A percentile compares a stretch with the other conserved stretches of the same genome.
Evolutionary conservation across 208 protist species (phyloP).

Genomic region (Trypanosoma caninum): DNA sequence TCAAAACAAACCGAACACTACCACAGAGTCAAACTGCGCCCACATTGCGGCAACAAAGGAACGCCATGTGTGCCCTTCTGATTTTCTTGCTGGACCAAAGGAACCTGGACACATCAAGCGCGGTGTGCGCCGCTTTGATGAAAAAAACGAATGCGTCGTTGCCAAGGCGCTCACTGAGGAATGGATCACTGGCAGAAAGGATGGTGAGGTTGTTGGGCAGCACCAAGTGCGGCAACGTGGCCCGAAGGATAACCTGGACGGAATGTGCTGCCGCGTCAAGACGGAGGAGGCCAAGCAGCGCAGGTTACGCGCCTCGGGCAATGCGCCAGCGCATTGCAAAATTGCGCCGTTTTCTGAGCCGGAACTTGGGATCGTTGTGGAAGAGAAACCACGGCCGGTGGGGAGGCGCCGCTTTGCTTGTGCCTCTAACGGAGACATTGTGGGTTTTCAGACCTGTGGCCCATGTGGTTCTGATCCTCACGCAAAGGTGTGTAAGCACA

Average conservation of each 20-base stretch:
- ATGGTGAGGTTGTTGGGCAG: slow-evolving; percentile 3
- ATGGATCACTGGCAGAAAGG: slow-evolving; percentile 45
- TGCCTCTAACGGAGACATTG: slow-evolving; percentile 6
- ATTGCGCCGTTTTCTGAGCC: slow-evolving; percentile 38
- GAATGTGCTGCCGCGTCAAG: slow-evolving; percentile 17
- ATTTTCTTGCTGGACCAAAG: slow-evolving; percentile 66
- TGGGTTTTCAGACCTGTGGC: not conserved
- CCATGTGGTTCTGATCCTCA: not conserved
- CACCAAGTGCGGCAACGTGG: slow-evolving; percentile 6
- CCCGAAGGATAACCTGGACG: slow-evolving; percentile 24
- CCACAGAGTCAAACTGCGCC: not conserved
- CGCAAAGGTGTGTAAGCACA: not conserved
- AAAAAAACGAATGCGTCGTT: slow-evolving; percentile 47
- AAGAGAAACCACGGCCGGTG: no score
- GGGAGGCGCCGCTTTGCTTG: slow-evolving; percentile 13
- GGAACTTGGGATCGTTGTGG: not conserved
- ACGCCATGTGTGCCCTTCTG: slow-evolving; percentile 24
- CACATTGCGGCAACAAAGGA: not conserved
- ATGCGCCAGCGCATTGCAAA: slow-evolving; percentile 12
- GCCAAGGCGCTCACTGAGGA: slow-evolving; percentile 70
- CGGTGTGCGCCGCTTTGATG: slow-evolving; percentile 65
- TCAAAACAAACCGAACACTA: not conserved
- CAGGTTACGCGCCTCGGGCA: slow-evolving; percentile 17
- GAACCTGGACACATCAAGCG: slow-evolving; percentile 48
- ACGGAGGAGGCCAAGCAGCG: slow-evolving; percentile 26